These are phyloP conservation scores for Plasmodium vivax DNA, from an alignment of 169 alveolate species.

Conservation along the genomic window DNA sequence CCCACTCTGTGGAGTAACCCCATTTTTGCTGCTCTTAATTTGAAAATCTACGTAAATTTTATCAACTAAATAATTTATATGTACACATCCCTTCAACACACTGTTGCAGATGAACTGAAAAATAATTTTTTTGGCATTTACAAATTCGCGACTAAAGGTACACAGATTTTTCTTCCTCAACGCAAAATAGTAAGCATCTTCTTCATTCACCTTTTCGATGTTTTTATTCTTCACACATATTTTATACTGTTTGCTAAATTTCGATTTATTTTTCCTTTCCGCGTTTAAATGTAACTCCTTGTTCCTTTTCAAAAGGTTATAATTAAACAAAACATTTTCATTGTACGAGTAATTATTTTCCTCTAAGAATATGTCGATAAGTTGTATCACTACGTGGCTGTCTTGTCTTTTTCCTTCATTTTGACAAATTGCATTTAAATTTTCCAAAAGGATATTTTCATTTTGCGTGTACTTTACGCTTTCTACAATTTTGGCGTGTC, in stretches of 20 bases:
- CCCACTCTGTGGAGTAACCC: not conserved
- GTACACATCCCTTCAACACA: slow-evolving; percentile 21
- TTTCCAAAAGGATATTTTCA: slow-evolving; percentile 70
- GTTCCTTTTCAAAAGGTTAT: slow-evolving; percentile 25
- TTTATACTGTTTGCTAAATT: slow-evolving; percentile 55
- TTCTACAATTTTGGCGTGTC: slow-evolving; percentile 28
- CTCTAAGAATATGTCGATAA: slow-evolving; percentile 68
- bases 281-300: slow-evolving; percentile 40
- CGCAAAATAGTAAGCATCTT: slow-evolving; percentile 58
- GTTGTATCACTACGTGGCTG: slow-evolving; percentile 31
- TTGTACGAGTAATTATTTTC: slow-evolving; percentile 54
- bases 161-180: slow-evolving; percentile 45
- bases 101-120: slow-evolving; percentile 55
- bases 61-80: slow-evolving; percentile 65
- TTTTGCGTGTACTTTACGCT: slow-evolving; percentile 29
- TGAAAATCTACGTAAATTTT: slow-evolving; percentile 70
- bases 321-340: slow-evolving; percentile 69
- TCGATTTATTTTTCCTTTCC: slow-evolving; percentile 25
- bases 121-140: slow-evolving; percentile 57
- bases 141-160: slow-evolving; percentile 44
- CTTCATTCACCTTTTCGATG: slow-evolving; percentile 74
- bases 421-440: slow-evolving; percentile 47
- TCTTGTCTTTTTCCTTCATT: slow-evolving; percentile 21
- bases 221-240: slow-evolving; percentile 49
- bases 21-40: slow-evolving; percentile 8